These are phyloP conservation scores for Didymella keratinophila DNA, from an alignment of 2,329 filamentous ascomycete species.

Conservation along the genomic window DNA sequence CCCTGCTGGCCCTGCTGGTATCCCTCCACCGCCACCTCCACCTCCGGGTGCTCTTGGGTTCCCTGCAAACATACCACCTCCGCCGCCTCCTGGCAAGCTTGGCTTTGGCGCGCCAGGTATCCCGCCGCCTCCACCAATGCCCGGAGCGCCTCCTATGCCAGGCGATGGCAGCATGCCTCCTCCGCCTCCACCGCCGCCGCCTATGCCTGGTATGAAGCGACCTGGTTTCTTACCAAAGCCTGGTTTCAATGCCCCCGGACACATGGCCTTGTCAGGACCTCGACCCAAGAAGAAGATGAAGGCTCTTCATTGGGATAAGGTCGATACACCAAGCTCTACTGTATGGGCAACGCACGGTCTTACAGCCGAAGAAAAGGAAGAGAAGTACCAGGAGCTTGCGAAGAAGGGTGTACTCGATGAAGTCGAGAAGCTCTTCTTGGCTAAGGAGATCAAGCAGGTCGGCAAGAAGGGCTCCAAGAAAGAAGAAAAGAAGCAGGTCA, in stretches of 20 bases:
- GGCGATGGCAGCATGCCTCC: conserved; percentile 58
- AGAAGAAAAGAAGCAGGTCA: conserved; percentile 97
- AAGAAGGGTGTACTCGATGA: conserved; percentile 96
- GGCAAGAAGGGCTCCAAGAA: conserved; percentile 76
- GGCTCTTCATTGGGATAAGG: conserved; percentile 98
- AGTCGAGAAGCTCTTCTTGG: conserved; percentile 96
- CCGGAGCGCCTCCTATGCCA: conserved; percentile 59
- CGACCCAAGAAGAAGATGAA: conserved; percentile 99
- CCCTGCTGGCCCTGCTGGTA: conserved; percentile 48
- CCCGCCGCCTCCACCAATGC: conserved; percentile 59
- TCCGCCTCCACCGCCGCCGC: conserved; percentile 66
- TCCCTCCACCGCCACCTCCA: conserved; percentile 60
- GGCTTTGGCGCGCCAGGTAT: conserved; percentile 50
- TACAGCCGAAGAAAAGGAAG: conserved; percentile 87
- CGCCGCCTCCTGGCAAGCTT: conserved; percentile 58
- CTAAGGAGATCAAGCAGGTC: conserved; percentile 92
- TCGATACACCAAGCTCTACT: conserved; percentile 88
- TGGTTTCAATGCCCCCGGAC: conserved; percentile 61
- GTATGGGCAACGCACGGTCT: conserved; percentile 90
- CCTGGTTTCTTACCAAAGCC: conserved; percentile 78
- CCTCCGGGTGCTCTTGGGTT: conserved; percentile 51
- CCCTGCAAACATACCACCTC: conserved; percentile 51
- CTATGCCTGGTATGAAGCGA: conserved; percentile 63
- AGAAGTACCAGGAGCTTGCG: conserved; percentile 93
- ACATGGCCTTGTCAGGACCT: conserved; percentile 77